phyloP scores from a whole-genome alignment of 1,139 yeast genomes.

The Saccharomycopsis phalli region DNA sequence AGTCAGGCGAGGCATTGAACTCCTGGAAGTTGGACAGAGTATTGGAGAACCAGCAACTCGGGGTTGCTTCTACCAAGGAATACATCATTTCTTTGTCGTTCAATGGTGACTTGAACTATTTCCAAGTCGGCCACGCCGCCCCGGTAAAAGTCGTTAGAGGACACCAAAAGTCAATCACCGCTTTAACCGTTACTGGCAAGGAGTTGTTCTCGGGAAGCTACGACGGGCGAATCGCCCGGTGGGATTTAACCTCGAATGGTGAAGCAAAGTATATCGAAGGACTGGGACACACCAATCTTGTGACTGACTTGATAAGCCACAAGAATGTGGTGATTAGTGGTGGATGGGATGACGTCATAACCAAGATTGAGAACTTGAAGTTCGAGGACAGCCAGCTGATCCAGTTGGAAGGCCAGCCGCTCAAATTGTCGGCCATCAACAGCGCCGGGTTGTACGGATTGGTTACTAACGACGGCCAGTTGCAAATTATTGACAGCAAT shows the following conservation, averaged over 20 bases:
- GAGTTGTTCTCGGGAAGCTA: slow-evolving; percentile 62
- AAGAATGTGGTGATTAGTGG: slow-evolving; percentile 37
- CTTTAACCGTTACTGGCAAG: slow-evolving; percentile 34
- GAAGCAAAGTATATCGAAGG: slow-evolving; percentile 31
- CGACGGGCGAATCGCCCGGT: slow-evolving; percentile 64
- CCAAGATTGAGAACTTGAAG: slow-evolving; percentile 32
- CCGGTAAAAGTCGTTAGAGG: slow-evolving; percentile 51
- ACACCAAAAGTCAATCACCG: slow-evolving; percentile 75
- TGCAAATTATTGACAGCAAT: slow-evolving; percentile 24
- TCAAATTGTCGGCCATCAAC: slow-evolving; percentile 9
- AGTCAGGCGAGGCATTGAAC: slow-evolving; percentile 30
- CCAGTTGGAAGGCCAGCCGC: slow-evolving; percentile 56
- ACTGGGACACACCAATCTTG: slow-evolving; percentile 46
- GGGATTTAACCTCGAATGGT: slow-evolving; percentile 37
- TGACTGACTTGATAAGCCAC: slow-evolving; percentile 35
- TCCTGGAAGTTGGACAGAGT: slow-evolving; percentile 39
- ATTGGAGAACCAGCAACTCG: slow-evolving; percentile 67
- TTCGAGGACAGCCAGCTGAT: slow-evolving; percentile 26
- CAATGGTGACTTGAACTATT: slow-evolving; percentile 63
- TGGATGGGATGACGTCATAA: slow-evolving; percentile 88
- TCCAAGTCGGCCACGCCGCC: slow-evolving; percentile 31
- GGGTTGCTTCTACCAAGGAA: slow-evolving; percentile 59
- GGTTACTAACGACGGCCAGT: slow-evolving; percentile 29
- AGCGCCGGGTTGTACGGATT: slow-evolving; percentile 24
- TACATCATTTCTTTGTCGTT: slow-evolving; percentile 58